phyloP scores from a whole-genome alignment of 805 yeast genomes.

The Candida ovalis region DNA sequence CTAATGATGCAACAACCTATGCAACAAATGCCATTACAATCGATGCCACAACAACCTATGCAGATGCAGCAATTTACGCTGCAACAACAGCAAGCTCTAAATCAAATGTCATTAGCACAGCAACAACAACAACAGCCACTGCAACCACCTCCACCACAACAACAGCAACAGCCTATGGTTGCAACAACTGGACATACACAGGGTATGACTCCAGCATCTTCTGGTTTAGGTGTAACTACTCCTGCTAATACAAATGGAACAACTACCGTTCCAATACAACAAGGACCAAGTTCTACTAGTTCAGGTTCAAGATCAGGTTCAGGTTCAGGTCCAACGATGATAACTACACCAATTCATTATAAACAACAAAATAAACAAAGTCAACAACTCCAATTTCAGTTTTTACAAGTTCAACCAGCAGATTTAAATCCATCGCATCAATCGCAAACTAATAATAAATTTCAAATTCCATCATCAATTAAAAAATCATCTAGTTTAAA shows the following conservation, averaged over 20 bases:
- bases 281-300: background rate
- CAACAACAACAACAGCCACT: slow-evolving; percentile 6
- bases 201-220: no score
- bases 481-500: background rate
- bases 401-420: background rate
- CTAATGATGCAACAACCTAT: slow-evolving; percentile 5
- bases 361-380: slow-evolving; percentile 1
- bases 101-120: background rate
- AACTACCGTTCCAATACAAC: background rate
- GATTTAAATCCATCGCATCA: background rate
- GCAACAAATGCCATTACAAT: background rate
- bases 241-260: background rate
- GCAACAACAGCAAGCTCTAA: background rate
- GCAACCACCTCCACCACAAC: background rate
- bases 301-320: slow-evolving; percentile 5
- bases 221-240: no score
- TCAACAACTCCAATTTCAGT: slow-evolving; percentile 1
- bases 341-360: slow-evolving; percentile 3
- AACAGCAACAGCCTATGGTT: background rate
- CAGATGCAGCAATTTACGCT: background rate
- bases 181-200: background rate
- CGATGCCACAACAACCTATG: background rate
- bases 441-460: background rate
- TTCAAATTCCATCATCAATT: background rate
- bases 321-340: slow-evolving; percentile 1